Percentiles rank a stretch among this genome's conserved stretches.
These are phyloP conservation scores for Ustilago cynodontis DNA, from an alignment of 1,284 basidiomycete genomes.

Conservation along the genomic window DNA sequence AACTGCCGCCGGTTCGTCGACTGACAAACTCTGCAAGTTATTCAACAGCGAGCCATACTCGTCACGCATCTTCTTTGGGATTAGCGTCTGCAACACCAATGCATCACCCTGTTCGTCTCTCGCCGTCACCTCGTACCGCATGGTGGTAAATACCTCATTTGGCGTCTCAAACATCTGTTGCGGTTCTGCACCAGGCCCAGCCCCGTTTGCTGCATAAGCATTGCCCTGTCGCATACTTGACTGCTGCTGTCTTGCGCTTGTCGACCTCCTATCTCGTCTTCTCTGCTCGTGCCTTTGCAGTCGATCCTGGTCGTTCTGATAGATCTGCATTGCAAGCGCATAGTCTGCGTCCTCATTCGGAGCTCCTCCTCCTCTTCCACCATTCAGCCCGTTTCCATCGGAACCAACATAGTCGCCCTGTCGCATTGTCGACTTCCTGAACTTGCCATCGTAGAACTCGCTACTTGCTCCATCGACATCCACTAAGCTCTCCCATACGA, in stretches of 20 bases:
- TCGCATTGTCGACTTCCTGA: slow-evolving; percentile 43
- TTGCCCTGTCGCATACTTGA: slow-evolving; percentile 1
- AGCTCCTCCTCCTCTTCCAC: slow-evolving; percentile 3
- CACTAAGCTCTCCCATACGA: slow-evolving; percentile 88
- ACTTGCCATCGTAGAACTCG: slow-evolving; percentile 57
- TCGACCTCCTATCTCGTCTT: slow-evolving; percentile 21
- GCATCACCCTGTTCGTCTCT: slow-evolving; percentile 14
- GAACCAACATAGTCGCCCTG: slow-evolving; percentile 45
- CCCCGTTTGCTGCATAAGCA: neutral
- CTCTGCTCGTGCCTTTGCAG: slow-evolving; percentile 39
- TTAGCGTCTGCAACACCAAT: slow-evolving; percentile 32
- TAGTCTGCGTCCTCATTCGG: slow-evolving; percentile 54
- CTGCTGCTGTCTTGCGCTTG: slow-evolving; percentile 9
- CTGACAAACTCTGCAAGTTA: slow-evolving; percentile 12
- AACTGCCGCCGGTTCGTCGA: neutral
- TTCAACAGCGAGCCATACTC: slow-evolving; percentile 17
- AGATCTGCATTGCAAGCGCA: slow-evolving; percentile 59
- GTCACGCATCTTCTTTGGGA: slow-evolving; percentile 13
- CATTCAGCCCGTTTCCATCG: slow-evolving; percentile 14
- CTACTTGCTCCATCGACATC: slow-evolving; percentile 80
- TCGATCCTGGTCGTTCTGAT: slow-evolving; percentile 54
- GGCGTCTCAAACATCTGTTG: slow-evolving; percentile 25
- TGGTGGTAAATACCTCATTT: slow-evolving; percentile 51
- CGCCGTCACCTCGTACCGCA: slow-evolving; percentile 38
- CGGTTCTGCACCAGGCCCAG: neutral